Conservation (phyloP, 208 protist genomes). For the Strigomonas galati region DNA sequence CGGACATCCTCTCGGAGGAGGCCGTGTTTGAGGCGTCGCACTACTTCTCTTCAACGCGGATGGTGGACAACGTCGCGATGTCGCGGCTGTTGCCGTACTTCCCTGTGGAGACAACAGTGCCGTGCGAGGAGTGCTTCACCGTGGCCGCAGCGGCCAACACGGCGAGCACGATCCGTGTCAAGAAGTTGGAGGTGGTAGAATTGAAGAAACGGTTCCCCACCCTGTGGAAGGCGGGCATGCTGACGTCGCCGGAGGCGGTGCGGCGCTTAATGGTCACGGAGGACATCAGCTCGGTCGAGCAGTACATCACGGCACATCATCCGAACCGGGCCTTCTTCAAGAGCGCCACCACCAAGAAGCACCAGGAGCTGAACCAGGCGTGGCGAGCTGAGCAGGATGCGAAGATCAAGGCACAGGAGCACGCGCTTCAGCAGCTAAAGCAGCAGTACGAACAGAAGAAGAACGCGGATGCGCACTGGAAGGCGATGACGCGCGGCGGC, state of each 20-base stretch:
- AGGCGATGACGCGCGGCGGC: constrained; percentile 25
- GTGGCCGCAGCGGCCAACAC: constrained; percentile 35
- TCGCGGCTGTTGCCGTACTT: constrained; percentile 32
- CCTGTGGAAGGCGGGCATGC: constrained; percentile 32
- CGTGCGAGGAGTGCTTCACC: constrained; percentile 38
- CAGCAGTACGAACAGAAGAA: constrained; percentile 22
- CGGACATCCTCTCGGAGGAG: constrained; percentile 28
- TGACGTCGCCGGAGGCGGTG: constrained; percentile 5
- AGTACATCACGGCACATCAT: constrained; percentile 50
- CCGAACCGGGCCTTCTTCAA: constrained; percentile 65
- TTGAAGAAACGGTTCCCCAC: constrained; percentile 43
- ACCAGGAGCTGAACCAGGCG: neutral
- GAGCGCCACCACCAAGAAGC: constrained; percentile 23
- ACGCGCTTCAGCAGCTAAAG: constrained; percentile 4
- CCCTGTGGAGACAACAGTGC: constrained; percentile 25
- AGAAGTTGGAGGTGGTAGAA: constrained; percentile 20
- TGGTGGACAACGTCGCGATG: constrained; percentile 18
- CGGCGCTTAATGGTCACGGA: constrained; percentile 9
- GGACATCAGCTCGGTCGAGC: constrained; percentile 40
- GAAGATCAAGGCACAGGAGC: constrained; percentile 38
- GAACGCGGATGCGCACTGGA: constrained; percentile 32
- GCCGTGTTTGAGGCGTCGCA: constrained; percentile 22
- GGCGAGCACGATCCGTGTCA: constrained; percentile 28
- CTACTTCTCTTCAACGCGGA: constrained; percentile 17
- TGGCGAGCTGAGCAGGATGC: constrained; percentile 10